Evolutionary conservation across 306 rosid genomes (phyloP), one percentile per base, ranked within the genome.

Genomic region (Vigna mungo): DNA sequence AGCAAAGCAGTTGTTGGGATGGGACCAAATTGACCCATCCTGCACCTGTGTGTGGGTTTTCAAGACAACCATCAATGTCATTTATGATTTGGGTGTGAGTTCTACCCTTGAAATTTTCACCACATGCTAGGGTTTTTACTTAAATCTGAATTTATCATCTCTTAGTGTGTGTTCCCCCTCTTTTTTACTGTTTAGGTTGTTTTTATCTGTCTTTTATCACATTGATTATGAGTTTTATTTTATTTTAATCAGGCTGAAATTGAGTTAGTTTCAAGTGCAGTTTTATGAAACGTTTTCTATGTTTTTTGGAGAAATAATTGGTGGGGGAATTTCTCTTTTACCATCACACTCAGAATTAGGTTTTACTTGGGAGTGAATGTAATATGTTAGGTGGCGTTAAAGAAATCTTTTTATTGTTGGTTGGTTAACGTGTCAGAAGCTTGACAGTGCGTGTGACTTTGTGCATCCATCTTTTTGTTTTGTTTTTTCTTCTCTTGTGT

Each of bases 21-120:
- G 97, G 97, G 97, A 84, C 97, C 98, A 86, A 79, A 78, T 81
- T 78, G 88, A 84, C 91, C 94, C 89, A 78, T 93, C 83, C 67
- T 81, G 74, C 80, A 65, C 79, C 60, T 61, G 85, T 69, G 82
- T 87, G 58, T 84, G 84, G 72, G 48, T 78, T 84, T 82, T 90
- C 89, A 86, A 78, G 85, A 85, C 86, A 84, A 83, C 86, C 86
- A 89, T 94, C 96, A 84, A 87, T 88, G 78, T 89, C 94, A 80
- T 78, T 82, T 68, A 18, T 88, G 74, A 84, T 86, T 89, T 85
- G 73, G 44, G 20, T 53, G 17, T 49, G 21, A 51, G 86, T 78
- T 81, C 80, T 69, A 85, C 86, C 86, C 71, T 69, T 84, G 86
- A 82, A 83, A 62, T 84, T 89, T 75, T 36, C 43, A n/a, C 49